Evolutionary conservation across 257 asterid species (phyloP), one percentile per base, ranked within the genome.

Genomic region (Anisodus tanguticus): DNA sequence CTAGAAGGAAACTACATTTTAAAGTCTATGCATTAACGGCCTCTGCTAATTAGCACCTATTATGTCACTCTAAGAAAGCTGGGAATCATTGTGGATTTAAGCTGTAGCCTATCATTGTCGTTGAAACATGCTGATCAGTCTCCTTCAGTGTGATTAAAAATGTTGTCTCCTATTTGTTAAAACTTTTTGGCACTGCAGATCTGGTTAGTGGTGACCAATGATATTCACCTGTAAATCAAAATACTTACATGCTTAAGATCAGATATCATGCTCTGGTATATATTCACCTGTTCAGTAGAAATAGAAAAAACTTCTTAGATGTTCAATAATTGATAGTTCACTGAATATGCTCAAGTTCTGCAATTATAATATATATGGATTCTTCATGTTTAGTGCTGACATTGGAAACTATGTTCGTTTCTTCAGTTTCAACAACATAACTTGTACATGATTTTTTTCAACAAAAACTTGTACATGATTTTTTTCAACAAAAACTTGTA

Each of bases 121-220:
- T 66, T 2, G 45, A 35, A 66, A 5, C 16, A 66, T 31, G 17
- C 45, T 66, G 47, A 5, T 66, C 13, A 66, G 72, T 66, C 72
- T 66, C 72, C 4, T 10, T 41, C n/a, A 31, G 5, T 66, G 8
- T 63, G 72, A 66, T 66, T 26, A 66, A 66, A 66, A 66, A 66
- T 31, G 45, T 2, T 26, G 43, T 31, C 72, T 66, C 72, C 72
- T 66, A 31, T 31, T 66, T 31, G 10, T 66, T 37, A 11, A 31
- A 66, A 66, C 9, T 12, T 66, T 66, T 66, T 66, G n/a, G 72
- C 31, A 66, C 72, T 26, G 9, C n/a, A 11, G 41, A 63, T 63
- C 70, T 63, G 15, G 16, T 64, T 41, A 66, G 72, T 31, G 6
- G 47, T 66, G 72, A 66, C 72, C 72, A 12, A 66, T 64, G 71